Evolutionary conservation across 257 asterid species (phyloP), one percentile per base, ranked within the genome.

Genomic region (Ophiorrhiza pumila): DNA sequence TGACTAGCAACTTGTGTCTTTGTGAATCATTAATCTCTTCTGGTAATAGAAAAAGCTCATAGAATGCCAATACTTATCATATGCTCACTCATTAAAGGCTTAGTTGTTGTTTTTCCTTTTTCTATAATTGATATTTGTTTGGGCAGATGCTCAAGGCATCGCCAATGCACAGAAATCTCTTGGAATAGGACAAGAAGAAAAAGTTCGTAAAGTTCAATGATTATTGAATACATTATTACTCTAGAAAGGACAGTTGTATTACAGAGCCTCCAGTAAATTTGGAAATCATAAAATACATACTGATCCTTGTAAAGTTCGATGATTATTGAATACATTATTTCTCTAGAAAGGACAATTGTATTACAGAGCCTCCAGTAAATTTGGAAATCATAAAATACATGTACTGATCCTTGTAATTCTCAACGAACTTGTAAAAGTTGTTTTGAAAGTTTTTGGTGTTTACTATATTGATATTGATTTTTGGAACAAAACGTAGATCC

Each of bases 101-200:
- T n/a, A n/a, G n/a, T n/a, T 13, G n/a, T 62, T 1, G 37, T 22
- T 58, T 4, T 52, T 39, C 12, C 0, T 59, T 46, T 27, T 57
- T 10, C 58, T 39, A 50, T 55, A 37, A 43, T 34, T 42, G 2
- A 57, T 78, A 50, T 69, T 79, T 71, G 71, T 74, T 74, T 82
- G 76, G 62, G 75, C 96, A 94, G 99, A 91, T 81, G 92, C 97
- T 14, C 90, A 87, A 65, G 99, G 99, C 52, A 94, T 91, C 79
- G 91, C 93, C 53, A 81, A 81, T 86, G 97, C 97, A 64, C 99
- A 94, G 77, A 94, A 88, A 78, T 94, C 99, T 20, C 93, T 94
- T 43, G 97, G 99, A 50, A 46, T 94, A 70, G 98, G 99, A 45
- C 97, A 91, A 78, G 99, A 94, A 82, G 89, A 87, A 68, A 90